Evolutionary conservation across 1,284 basidiomycete species (phyloP).

Genomic region (Rhodotorula sp.): DNA sequence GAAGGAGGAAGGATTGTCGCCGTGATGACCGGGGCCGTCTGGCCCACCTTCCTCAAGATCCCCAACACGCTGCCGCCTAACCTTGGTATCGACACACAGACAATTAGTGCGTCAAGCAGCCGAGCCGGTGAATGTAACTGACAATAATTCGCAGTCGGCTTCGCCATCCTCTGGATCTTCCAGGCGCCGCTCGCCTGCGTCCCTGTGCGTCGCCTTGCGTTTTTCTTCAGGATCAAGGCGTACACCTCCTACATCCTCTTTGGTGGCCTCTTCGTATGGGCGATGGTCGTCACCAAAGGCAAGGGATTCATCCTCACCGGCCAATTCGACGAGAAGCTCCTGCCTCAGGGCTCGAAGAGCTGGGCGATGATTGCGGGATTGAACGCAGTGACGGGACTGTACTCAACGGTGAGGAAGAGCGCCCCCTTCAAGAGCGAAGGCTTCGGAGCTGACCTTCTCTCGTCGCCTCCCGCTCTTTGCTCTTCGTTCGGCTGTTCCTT

Average conservation of each 20-base stretch:
- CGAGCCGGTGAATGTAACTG: too few relatives aligned
- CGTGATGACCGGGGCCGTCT: constrained; percentile 70
- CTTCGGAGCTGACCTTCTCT: not conserved
- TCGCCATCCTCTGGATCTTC: constrained; percentile 72
- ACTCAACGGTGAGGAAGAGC: constrained; percentile 53
- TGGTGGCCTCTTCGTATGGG: constrained; percentile 49
- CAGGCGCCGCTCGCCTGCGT: constrained; percentile 66
- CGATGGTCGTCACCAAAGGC: constrained; percentile 24
- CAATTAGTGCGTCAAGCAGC: constrained; percentile 50
- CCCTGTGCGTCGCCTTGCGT: constrained; percentile 44
- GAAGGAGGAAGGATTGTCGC: constrained; percentile 44
- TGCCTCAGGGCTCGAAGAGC: constrained; percentile 49
- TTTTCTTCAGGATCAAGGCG: constrained; percentile 42
- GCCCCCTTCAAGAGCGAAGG: not conserved
- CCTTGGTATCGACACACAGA: constrained; percentile 63
- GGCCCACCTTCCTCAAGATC: constrained; percentile 65
- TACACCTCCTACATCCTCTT: constrained; percentile 51
- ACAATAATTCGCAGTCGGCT: constrained; percentile 55
- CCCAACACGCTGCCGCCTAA: constrained; percentile 58
- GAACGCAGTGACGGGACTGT: constrained; percentile 67
- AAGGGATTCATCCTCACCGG: constrained; percentile 54
- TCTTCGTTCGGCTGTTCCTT: too few relatives aligned
- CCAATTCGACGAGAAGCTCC: not conserved
- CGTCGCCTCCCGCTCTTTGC: too few relatives aligned
- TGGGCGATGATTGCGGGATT: constrained; percentile 73